Evolutionary conservation across 108 stramenopile species (phyloP), one percentile per base, ranked within the genome.

Genomic region (Discostella stelligeroides): DNA sequence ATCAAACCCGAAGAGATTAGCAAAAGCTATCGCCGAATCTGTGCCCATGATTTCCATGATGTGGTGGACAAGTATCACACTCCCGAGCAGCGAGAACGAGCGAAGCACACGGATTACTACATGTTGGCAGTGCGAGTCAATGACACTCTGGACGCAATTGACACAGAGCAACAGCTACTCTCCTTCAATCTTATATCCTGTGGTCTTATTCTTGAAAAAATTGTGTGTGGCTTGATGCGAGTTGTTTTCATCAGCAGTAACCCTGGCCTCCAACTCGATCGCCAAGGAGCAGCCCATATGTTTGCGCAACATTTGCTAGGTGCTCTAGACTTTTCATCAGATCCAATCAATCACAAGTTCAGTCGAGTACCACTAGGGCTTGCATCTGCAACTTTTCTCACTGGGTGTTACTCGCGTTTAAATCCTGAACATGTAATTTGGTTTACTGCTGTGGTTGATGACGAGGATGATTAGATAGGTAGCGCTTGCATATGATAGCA

Each of bases 31-130:
- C 66, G 70, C 5, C 72, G 80, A 18, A 66, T 79, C 21, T 81
- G 75, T 48, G 29, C 60, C 2, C 65, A 66, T 25, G 80, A 84
- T 46, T 84, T 84, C 42, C 29, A 47, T 12, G 83, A 63, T 45
- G 75, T 84, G 21, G 57, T 55, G 14, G 80, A 84, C 68, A 78
- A 70, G 18, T 78, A 84, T 41, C 80, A 84, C 38, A 81, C 72
- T 56, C 66, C 76, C 0, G 80, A 84, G 40, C 80, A 84, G 54
- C 66, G 62, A 38, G 30, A 37, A n/a, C 61, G 39, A 13, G 27
- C 48, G 1, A 28, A 39, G 0, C 66, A 47, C 15, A 40, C 61
- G 4, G 83, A 77, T 0, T 51, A 76, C 28, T 84, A 81, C 50
- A 24, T 42, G 20, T 51, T 71, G 43, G 70, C 79, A 14, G 80